A percentile compares a stretch with the other conserved stretches of the same genome.
Conservation (phyloP, 2,329 filamentous ascomycete genomes). For the Colletotrichum zoysiae region DNA sequence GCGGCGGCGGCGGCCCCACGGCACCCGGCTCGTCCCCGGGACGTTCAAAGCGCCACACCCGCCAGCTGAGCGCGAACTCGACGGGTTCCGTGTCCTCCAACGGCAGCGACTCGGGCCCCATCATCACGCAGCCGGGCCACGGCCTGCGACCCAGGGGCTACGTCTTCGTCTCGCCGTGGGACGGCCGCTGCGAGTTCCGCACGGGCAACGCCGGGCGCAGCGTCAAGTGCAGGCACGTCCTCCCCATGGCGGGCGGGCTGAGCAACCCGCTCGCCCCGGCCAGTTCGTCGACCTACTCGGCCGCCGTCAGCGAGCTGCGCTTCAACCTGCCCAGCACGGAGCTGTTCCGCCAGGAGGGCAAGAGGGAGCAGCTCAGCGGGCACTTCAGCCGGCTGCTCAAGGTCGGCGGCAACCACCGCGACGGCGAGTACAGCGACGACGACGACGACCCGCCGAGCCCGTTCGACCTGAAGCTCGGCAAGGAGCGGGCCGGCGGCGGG, state of each 20-base stretch:
- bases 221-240: slow-evolving; percentile 79
- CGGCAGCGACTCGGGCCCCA: slow-evolving; percentile 45
- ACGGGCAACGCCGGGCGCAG: slow-evolving; percentile 82
- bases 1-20: background rate
- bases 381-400: slow-evolving; percentile 59
- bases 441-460: slow-evolving; percentile 55
- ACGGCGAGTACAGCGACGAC: slow-evolving; percentile 51
- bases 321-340: slow-evolving; percentile 83
- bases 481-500: slow-evolving; percentile 88
- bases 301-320: slow-evolving; percentile 82
- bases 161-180: slow-evolving; percentile 87
- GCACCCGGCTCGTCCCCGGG: slow-evolving; percentile 13
- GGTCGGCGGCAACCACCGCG: slow-evolving; percentile 27
- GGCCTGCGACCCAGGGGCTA: slow-evolving; percentile 74
- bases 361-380: slow-evolving; percentile 53
- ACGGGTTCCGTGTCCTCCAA: slow-evolving; percentile 35
- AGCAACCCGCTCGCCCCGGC: slow-evolving; percentile 49
- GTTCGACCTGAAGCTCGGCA: slow-evolving; percentile 81
- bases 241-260: slow-evolving; percentile 57
- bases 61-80: slow-evolving; percentile 37
- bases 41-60: slow-evolving; percentile 30
- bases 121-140: slow-evolving; percentile 59
- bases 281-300: slow-evolving; percentile 45
- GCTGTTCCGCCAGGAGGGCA: slow-evolving; percentile 55
- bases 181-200: slow-evolving; percentile 86